Evolutionary conservation across 1,139 yeast species (phyloP), one percentile per base, ranked within the genome.

Genomic region (Pichia sp.): DNA sequence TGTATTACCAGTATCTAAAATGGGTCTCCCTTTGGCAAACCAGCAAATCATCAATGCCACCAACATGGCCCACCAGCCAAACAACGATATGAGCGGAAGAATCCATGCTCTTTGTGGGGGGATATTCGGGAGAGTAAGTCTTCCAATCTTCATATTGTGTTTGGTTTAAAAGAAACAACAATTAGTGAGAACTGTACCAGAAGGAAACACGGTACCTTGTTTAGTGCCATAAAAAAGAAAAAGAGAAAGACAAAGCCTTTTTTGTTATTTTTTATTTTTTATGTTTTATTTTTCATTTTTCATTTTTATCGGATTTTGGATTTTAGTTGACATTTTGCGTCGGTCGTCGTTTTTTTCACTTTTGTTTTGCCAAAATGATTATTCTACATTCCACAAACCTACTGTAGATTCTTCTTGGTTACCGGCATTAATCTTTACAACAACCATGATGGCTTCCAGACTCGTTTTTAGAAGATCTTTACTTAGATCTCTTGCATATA

Each of bases 1-100:
- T 56, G 78, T 81, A 3, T 69, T 65, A 28, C 70, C 67, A 75
- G 84, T 78, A 66, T 82, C 84, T 63, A 87, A 86, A 13, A 77
- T 73, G 0, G 96, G 96, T 52, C 77, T 77, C 5, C 96, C 97
- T 67, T 87, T 90, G 7, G 74, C 78, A 3, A 85, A 79, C 97
- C 97, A 84, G 59, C 81, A 73, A 2, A 74, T 67, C 56, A 87
- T 68, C 77, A 87, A 71, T 16, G 91, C 85, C 11, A 83, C 80
- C 18, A 87, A 77, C 91, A 85, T 84, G 7, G 86, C 93, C 77
- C 83, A 81, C 93, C 93, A 86, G 14, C 78, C 77, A 8, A 77
- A 65, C 46, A 76, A 70, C 1, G 85, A 77, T 5, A 77, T 60
- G 49, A 84, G 67, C 4, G 93, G 95, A 44, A 87, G 65, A 3